Percentiles rank a stretch among this genome's conserved stretches.
These are phyloP conservation scores for Pleurotus sapidus DNA, from an alignment of 768 basidiomycete genomes.

Conservation along the genomic window DNA sequence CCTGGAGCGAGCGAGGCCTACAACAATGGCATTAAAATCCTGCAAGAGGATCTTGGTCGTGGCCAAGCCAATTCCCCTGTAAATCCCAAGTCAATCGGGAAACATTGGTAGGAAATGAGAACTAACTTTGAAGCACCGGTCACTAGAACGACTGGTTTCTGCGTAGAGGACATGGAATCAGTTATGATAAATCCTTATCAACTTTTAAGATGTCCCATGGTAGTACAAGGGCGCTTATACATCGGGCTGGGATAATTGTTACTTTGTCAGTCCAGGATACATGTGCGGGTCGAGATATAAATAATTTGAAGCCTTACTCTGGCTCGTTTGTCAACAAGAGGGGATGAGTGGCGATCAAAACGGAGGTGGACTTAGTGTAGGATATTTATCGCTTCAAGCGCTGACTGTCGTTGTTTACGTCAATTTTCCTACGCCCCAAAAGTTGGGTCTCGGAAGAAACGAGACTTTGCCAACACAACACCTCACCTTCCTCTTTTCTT, in stretches of 20 bases:
- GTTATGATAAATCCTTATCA: not conserved
- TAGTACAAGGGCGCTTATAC: no score
- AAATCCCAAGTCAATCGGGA: constrained; percentile 4
- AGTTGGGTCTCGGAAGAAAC: not conserved
- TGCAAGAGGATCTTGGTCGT: constrained; percentile 64
- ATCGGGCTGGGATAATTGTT: no score
- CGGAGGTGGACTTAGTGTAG: not conserved
- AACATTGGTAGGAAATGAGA: constrained; percentile 2
- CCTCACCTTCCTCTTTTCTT: constrained; percentile 11
- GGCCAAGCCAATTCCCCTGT: constrained; percentile 75
- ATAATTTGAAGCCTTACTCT: no score
- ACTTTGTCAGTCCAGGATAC: no score
- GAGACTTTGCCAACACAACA: constrained; percentile 12
- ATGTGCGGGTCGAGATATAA: no score
- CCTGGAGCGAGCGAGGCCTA: constrained; percentile 71
- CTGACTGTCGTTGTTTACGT: constrained; percentile 6
- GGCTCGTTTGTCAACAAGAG: no score
- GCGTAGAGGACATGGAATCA: constrained; percentile 2
- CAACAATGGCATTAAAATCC: constrained; percentile 62
- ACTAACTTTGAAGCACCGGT: constrained; percentile 82
- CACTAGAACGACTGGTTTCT: constrained; percentile 64
- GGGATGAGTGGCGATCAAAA: not conserved
- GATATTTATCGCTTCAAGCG: not conserved
- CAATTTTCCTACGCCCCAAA: constrained; percentile 9
- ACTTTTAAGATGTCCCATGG: no score